phyloP scores from a whole-genome alignment of 805 yeast genomes.

The Nakazawaea ambrosiae region DNA sequence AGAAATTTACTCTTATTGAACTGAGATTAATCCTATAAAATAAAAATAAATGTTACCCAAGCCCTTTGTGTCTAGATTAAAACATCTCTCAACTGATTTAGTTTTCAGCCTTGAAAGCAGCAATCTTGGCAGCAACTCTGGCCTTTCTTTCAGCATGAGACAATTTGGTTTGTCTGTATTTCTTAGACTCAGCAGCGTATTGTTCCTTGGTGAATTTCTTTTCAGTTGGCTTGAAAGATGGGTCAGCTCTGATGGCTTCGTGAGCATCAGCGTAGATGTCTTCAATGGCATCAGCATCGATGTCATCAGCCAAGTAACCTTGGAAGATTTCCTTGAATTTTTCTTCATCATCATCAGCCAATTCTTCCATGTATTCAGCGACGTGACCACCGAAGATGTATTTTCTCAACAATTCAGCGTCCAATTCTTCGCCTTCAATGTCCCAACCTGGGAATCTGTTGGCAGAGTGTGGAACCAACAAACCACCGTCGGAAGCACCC shows the following conservation, averaged over 20 bases:
- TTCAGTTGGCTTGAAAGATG: slow-evolving; percentile 81
- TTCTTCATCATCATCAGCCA: slow-evolving; percentile 99
- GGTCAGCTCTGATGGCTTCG: slow-evolving; percentile 94
- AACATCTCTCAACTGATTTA: too few relatives aligned
- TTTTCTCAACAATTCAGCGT: slow-evolving; percentile 94
- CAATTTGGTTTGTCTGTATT: slow-evolving; percentile 83
- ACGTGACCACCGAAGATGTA: slow-evolving; percentile 99
- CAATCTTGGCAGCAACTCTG: slow-evolving; percentile 88
- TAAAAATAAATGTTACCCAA: too few relatives aligned
- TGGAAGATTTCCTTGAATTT: slow-evolving; percentile 95
- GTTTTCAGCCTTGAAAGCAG: slow-evolving; percentile 66
- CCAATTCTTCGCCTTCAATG: slow-evolving; percentile 96
- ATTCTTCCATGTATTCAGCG: slow-evolving; percentile 99
- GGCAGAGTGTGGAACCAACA: slow-evolving; percentile 98
- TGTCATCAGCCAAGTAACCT: slow-evolving; percentile 93
- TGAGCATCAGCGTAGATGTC: slow-evolving; percentile 94
- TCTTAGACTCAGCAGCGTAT: slow-evolving; percentile 94
- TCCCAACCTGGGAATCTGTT: slow-evolving; percentile 99
- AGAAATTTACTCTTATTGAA: too few relatives aligned
- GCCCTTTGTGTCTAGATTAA: too few relatives aligned
- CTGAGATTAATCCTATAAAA: too few relatives aligned
- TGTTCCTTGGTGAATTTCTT: slow-evolving; percentile 95
- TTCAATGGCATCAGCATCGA: slow-evolving; percentile 95
- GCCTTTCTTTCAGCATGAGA: slow-evolving; percentile 89
- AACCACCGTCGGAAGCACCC: slow-evolving; percentile 99